Percentiles rank a stretch among this genome's conserved stretches.
These are phyloP conservation scores for Cotoneaster glaucophyllus DNA, from an alignment of 306 rosid species.

Conservation along the genomic window DNA sequence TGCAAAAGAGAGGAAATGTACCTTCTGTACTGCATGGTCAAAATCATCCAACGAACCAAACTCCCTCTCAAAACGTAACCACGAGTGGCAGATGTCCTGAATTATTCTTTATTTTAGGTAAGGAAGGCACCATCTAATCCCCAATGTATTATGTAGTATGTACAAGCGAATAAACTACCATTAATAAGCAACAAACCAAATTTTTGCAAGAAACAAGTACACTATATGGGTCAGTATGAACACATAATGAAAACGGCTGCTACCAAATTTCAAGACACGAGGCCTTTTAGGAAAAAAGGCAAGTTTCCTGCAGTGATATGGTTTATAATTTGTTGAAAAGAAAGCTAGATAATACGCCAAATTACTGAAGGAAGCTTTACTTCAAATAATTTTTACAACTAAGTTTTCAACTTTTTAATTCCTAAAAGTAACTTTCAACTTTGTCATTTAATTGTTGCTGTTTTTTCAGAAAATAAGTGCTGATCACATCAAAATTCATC, in stretches of 20 bases:
- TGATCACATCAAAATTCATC: background rate
- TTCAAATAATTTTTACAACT: background rate
- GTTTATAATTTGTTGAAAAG: background rate
- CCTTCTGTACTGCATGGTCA: constrained; percentile 74
- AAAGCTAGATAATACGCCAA: background rate
- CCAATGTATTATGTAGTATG: constrained; percentile 32
- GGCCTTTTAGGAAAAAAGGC: background rate
- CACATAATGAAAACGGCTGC: background rate
- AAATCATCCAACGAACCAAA: constrained; percentile 70
- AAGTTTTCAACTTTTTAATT: background rate
- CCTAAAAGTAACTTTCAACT: background rate
- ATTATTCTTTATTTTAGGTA: constrained; percentile 66
- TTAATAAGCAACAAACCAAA: background rate
- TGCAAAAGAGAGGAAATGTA: background rate
- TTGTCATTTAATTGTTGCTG: background rate
- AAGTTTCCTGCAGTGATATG: background rate
- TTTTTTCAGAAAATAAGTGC: background rate
- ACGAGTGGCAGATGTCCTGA: constrained; percentile 93
- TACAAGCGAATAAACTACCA: constrained; percentile 2
- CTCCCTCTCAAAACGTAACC: constrained; percentile 93
- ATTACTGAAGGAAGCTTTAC: background rate
- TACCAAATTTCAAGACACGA: background rate
- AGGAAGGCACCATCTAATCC: constrained; percentile 72
- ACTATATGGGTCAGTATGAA: background rate
- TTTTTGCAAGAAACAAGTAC: background rate